phyloP scores from a whole-genome alignment of 805 yeast genomes.

The Middelhovenomyces tepae region DNA sequence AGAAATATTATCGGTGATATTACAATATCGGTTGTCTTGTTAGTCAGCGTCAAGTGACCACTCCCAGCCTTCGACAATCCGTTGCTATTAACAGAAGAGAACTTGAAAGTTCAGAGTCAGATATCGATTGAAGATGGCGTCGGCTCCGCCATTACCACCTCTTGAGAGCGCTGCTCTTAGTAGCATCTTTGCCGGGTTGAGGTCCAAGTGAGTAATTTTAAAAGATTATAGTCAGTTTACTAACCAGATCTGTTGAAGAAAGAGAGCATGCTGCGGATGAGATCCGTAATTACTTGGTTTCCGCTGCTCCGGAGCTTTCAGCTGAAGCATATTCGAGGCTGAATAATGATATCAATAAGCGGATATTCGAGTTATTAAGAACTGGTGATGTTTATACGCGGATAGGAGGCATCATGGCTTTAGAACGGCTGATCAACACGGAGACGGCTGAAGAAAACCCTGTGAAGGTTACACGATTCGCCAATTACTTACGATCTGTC shows the following conservation, averaged over 20 bases:
- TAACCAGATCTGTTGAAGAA: slow-evolving; percentile 21
- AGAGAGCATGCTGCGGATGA: slow-evolving; percentile 53
- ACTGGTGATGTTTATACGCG: slow-evolving; percentile 63
- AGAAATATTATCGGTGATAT: too few relatives aligned
- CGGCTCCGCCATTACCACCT: too few relatives aligned
- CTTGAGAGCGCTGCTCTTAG: too few relatives aligned
- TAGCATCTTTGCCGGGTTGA: slow-evolving; percentile 22
- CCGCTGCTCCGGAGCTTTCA: slow-evolving; percentile 71
- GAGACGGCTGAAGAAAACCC: slow-evolving; percentile 78
- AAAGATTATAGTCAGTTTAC: too few relatives aligned
- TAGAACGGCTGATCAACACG: slow-evolving; percentile 77
- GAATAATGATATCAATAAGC: slow-evolving; percentile 77
- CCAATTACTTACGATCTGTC: slow-evolving; percentile 76
- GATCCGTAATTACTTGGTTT: slow-evolving; percentile 56
- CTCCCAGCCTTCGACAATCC: too few relatives aligned
- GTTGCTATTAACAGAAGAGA: too few relatives aligned
- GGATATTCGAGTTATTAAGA: slow-evolving; percentile 76
- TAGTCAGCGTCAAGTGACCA: too few relatives aligned
- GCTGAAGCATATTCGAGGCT: slow-evolving; percentile 74
- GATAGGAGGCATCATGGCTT: slow-evolving; percentile 86
- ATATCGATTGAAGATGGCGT: too few relatives aligned
- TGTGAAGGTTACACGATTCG: slow-evolving; percentile 80
- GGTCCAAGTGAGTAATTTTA: slow-evolving; percentile 20
- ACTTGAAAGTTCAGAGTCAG: too few relatives aligned
- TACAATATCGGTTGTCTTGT: too few relatives aligned